A percentile compares a stretch with the other conserved stretches of the same genome.
Evolutionary conservation across 2,329 filamentous ascomycete species (phyloP).

Genomic region (Boeremia exigua): DNA sequence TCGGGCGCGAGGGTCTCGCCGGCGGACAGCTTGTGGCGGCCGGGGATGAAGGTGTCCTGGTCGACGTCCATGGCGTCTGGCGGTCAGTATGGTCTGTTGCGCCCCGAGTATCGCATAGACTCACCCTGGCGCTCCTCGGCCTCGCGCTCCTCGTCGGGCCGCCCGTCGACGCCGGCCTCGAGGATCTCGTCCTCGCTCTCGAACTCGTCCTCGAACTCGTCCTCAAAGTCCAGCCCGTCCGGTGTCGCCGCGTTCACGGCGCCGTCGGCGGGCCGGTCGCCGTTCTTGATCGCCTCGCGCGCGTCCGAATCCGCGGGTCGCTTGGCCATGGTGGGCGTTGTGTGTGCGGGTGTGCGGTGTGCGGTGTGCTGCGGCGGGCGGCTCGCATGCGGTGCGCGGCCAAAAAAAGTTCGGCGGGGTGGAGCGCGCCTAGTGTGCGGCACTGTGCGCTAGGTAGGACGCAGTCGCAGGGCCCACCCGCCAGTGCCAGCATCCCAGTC

Average conservation of each 20-base stretch:
- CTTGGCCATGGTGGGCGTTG: slow-evolving; percentile 62
- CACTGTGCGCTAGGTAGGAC: too few relatives aligned
- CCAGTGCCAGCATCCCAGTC: too few relatives aligned
- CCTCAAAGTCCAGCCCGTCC: slow-evolving; percentile 79
- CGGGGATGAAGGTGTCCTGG: slow-evolving; percentile 93
- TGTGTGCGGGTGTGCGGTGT: too few relatives aligned
- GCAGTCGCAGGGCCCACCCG: too few relatives aligned
- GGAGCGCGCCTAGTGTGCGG: too few relatives aligned
- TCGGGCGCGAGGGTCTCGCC: slow-evolving; percentile 92
- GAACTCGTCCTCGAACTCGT: slow-evolving; percentile 91
- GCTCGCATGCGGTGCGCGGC: too few relatives aligned
- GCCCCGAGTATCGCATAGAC: too few relatives aligned
- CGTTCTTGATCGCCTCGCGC: slow-evolving; percentile 64
- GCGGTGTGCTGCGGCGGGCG: too few relatives aligned
- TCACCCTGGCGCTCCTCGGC: slow-evolving; percentile 80
- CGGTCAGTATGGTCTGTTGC: too few relatives aligned
- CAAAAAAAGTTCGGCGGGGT: too few relatives aligned
- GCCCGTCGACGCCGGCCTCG: slow-evolving; percentile 90
- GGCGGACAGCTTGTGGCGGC: slow-evolving; percentile 86
- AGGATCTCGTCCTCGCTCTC: slow-evolving; percentile 92
- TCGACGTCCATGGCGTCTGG: slow-evolving; percentile 88
- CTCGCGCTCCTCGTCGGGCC: slow-evolving; percentile 90
- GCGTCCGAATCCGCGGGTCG: slow-evolving; percentile 62
- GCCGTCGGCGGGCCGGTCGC: slow-evolving; percentile 62
- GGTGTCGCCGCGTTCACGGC: slow-evolving; percentile 40